phyloP scores from a whole-genome alignment of 805 yeast species.

The Cyberlindnera euphorbiiphila region DNA sequence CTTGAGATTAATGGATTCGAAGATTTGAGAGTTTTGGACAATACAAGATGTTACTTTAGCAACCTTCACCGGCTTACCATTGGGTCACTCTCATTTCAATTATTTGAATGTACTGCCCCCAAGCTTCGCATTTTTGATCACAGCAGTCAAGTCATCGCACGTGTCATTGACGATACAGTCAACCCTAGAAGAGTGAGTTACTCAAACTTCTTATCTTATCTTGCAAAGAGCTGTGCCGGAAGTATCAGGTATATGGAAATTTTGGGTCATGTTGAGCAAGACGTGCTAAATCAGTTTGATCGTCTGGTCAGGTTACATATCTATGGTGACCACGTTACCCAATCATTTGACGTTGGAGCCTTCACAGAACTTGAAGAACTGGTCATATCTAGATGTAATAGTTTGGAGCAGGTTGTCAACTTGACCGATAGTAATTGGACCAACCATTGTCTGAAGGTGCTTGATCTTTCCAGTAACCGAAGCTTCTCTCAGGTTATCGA shows the following conservation, averaged over 20 bases:
- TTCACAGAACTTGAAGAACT: constrained; percentile 12
- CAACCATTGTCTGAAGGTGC: neutral
- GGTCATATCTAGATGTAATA: constrained; percentile 15
- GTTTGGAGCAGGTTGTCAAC: constrained; percentile 6
- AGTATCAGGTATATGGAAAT: constrained; percentile 14
- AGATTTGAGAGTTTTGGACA: constrained; percentile 23
- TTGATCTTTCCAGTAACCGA: neutral
- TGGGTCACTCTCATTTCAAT: constrained; percentile 22
- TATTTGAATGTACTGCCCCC: constrained; percentile 20
- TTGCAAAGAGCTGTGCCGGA: constrained; percentile 8
- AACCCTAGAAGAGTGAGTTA: constrained; percentile 15
- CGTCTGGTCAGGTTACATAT: constrained; percentile 15
- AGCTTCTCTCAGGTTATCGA: neutral
- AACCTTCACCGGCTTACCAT: constrained; percentile 16
- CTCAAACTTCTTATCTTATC: constrained; percentile 14
- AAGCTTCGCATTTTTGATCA: constrained; percentile 13
- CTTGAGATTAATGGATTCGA: constrained; percentile 19
- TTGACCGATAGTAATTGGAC: neutral
- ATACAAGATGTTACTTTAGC: constrained; percentile 21
- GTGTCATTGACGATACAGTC: constrained; percentile 18
- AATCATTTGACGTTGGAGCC: constrained; percentile 5
- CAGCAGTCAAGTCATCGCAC: constrained; percentile 15
- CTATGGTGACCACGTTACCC: constrained; percentile 19
- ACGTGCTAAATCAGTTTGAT: constrained; percentile 8
- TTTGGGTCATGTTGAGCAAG: constrained; percentile 14